Percentiles rank a stretch among this genome's conserved stretches.
These are phyloP conservation scores for Lichtheimia hyalospora DNA, from an alignment of 371 early-diverging fungal genomes.

Conservation along the genomic window DNA sequence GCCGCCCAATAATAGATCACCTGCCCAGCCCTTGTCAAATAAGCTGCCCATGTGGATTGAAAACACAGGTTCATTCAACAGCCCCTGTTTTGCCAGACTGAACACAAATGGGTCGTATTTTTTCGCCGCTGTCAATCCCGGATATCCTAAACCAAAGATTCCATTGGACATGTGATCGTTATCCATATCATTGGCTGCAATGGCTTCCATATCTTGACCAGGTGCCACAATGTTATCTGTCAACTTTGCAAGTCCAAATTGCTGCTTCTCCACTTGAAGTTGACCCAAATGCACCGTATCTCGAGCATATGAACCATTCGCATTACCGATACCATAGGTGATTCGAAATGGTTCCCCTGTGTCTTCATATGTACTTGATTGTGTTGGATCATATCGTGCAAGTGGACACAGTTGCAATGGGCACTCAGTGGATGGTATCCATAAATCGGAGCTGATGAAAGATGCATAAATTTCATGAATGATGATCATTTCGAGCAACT, in stretches of 20 bases:
- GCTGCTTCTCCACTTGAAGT: constrained; percentile 45
- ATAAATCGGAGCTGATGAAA: constrained; percentile 50
- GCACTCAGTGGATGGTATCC: constrained; percentile 37
- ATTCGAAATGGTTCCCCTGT: constrained; percentile 50
- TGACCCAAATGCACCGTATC: constrained; percentile 54
- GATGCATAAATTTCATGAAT: neutral
- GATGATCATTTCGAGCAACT: neutral
- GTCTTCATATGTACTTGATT: constrained; percentile 50
- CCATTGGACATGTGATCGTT: constrained; percentile 21
- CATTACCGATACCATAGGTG: constrained; percentile 62
- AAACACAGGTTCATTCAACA: constrained; percentile 39
- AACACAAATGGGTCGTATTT: constrained; percentile 30
- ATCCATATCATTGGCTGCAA: constrained; percentile 8
- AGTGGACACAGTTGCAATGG: constrained; percentile 19
- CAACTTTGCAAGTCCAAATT: constrained; percentile 52
- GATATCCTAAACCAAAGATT: constrained; percentile 31
- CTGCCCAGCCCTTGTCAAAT: constrained; percentile 21
- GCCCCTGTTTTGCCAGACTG: constrained; percentile 25
- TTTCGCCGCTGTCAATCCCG: constrained; percentile 27
- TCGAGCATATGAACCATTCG: constrained; percentile 54
- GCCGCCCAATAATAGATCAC: constrained; percentile 59
- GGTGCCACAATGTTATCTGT: constrained; percentile 51
- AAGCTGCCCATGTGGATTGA: constrained; percentile 30
- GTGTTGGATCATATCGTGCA: constrained; percentile 43
- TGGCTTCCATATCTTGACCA: constrained; percentile 22